A percentile compares a stretch with the other conserved stretches of the same genome.
Conservation (phyloP, 169 alveolate genomes). For the Plasmodium blacklocki region DNA sequence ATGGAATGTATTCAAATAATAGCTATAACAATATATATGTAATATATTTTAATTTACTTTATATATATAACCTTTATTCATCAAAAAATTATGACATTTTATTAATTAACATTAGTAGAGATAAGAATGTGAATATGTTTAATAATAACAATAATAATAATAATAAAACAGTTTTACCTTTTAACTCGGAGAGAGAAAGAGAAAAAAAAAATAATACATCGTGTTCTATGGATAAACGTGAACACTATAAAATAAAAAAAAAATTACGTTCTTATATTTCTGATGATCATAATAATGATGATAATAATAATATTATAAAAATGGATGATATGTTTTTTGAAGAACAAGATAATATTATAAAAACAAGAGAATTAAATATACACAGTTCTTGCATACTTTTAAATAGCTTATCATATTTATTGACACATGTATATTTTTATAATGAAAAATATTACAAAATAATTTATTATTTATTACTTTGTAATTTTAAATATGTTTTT, state of each 20-base stretch:
- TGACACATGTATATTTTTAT: conserved; percentile 30
- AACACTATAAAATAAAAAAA: no score
- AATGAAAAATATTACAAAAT: conserved; percentile 12
- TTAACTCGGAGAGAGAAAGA: no score
- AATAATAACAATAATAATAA: no score
- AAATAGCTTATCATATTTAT: conserved; percentile 27
- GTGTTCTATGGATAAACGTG: no score
- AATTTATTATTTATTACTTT: conserved; percentile 12
- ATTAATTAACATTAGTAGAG: no score
- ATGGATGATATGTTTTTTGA: conserved; percentile 12
- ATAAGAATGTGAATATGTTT: no score
- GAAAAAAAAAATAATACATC: no score
- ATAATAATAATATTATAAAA: conserved; percentile 20
- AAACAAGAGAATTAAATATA: conserved; percentile 23
- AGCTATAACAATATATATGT: conserved; percentile 3
- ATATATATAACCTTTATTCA: neutral
- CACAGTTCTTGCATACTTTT: conserved; percentile 51
- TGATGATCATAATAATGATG: neutral
- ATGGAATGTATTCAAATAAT: neutral
- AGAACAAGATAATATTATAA: conserved; percentile 6
- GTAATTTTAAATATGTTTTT: conserved; percentile 15
- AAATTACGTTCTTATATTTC: no score
- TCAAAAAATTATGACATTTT: no score
- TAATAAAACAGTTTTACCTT: no score
- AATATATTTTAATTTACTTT: conserved; percentile 21